These are phyloP conservation scores for Saccharomycopsis fodiens DNA, from an alignment of 805 yeast genomes.

Conservation along the genomic window DNA sequence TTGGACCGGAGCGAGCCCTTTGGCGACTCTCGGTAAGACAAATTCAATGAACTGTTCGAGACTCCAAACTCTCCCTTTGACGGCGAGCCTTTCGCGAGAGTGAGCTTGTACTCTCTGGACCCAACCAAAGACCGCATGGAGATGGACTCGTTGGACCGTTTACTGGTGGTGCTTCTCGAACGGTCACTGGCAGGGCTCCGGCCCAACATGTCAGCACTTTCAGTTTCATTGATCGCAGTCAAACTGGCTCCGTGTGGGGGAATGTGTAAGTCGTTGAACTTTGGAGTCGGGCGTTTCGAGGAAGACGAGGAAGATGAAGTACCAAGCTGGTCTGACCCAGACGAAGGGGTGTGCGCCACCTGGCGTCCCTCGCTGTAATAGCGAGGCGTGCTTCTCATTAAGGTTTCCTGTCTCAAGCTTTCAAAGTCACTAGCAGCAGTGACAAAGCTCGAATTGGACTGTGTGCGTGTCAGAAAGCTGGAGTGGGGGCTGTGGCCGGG, in stretches of 20 bases:
- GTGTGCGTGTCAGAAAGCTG: conserved; percentile 1
- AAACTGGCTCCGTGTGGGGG: neutral
- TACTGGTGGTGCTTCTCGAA: conserved; percentile 1
- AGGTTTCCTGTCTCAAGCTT: conserved; percentile 7
- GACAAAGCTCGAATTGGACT: conserved; percentile 8
- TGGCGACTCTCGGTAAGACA: conserved; percentile 8
- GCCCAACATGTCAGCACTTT: neutral
- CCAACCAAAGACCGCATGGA: conserved; percentile 16
- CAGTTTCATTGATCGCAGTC: conserved; percentile 5
- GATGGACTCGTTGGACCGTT: conserved; percentile 11
- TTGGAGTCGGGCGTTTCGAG: neutral
- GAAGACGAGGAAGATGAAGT: neutral
- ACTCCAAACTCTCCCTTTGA: neutral
- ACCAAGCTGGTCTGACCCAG: neutral
- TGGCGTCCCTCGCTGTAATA: neutral
- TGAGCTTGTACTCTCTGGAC: conserved; percentile 14
- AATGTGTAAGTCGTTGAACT: neutral
- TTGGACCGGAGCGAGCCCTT: conserved; percentile 13
- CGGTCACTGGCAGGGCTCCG: neutral
- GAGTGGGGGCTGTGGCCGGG: neutral
- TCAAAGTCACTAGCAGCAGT: conserved; percentile 10
- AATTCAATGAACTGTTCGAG: conserved; percentile 12
- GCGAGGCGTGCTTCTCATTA: neutral
- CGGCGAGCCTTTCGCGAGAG: conserved; percentile 8
- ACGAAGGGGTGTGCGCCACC: neutral